Evolutionary conservation across 225 moss, liverwort and hornwort species (phyloP).

Genomic region (Climacium dendroides): DNA sequence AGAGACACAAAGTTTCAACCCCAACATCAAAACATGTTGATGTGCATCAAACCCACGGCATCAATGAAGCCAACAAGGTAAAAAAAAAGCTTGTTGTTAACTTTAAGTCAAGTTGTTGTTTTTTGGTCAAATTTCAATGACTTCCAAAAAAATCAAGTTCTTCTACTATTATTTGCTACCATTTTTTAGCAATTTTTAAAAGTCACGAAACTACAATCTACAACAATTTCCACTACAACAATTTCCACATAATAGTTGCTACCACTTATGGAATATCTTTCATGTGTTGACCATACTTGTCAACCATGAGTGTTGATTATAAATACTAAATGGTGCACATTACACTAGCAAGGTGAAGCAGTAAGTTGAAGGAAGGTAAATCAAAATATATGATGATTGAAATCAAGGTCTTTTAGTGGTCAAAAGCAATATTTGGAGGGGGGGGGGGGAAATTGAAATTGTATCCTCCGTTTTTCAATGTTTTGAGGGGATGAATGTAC

Average conservation of each 20-base stretch:
- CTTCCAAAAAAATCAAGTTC: neutral
- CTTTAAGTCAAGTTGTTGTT: fast-evolving
- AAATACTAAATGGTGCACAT: too few species aligned
- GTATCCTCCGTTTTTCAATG: too few species aligned
- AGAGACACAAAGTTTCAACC: neutral
- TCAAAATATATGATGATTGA: neutral
- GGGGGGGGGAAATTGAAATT: too few species aligned
- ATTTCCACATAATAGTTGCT: neutral
- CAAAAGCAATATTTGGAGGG: neutral
- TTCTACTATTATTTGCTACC: fast-evolving
- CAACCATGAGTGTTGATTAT: too few species aligned
- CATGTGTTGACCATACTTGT: neutral
- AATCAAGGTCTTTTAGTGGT: neutral
- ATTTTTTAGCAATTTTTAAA: neutral
- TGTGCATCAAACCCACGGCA: neutral
- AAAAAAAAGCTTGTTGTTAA: neutral
- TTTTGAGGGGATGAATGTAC: neutral
- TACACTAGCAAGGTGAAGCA: too few species aligned
- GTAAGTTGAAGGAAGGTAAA: too few species aligned
- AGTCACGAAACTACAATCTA: neutral
- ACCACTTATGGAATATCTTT: neutral
- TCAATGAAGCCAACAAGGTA: neutral
- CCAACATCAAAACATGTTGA: neutral
- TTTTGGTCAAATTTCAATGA: neutral
- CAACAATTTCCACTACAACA: neutral